A percentile compares a stretch with the other conserved stretches of the same genome.
phyloP scores from a whole-genome alignment of 129 eudicot species.

The Arctium minus region DNA sequence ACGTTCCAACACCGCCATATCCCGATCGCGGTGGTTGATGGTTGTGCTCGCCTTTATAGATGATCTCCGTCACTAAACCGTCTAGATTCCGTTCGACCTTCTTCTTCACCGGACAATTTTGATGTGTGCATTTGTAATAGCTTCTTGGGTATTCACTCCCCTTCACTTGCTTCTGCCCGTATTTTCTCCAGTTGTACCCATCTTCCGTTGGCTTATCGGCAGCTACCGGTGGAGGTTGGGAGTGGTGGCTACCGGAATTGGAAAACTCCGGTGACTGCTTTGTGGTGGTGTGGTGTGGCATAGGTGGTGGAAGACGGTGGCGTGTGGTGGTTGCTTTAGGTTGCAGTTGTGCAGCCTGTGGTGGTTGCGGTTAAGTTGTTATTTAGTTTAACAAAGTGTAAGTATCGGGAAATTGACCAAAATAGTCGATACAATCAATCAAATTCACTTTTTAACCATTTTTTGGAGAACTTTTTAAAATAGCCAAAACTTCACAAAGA shows the following conservation, averaged over 20 bases:
- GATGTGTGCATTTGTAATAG: slow-evolving; percentile 83
- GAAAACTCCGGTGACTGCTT: slow-evolving; percentile 49
- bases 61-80: slow-evolving; percentile 77
- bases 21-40: slow-evolving; percentile 65
- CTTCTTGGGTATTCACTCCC: slow-evolving; percentile 93
- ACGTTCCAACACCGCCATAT: slow-evolving; percentile 38
- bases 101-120: slow-evolving; percentile 79
- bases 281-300: slow-evolving; percentile 25
- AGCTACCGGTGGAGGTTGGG: slow-evolving; percentile 43
- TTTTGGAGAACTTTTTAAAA: too few species aligned
- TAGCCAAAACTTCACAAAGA: too few species aligned
- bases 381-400: too few species aligned
- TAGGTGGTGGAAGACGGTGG: slow-evolving; percentile 41
- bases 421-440: too few species aligned
- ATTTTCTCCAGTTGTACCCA: slow-evolving; percentile 91
- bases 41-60: slow-evolving; percentile 91
- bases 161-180: slow-evolving; percentile 97
- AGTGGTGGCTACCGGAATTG: slow-evolving; percentile 48
- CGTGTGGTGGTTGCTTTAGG: slow-evolving; percentile 35
- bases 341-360: slow-evolving; percentile 55
- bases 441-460: too few species aligned
- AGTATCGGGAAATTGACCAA: too few species aligned
- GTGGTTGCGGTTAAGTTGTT: too few species aligned
- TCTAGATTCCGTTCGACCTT: slow-evolving; percentile 89
- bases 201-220: slow-evolving; percentile 91